phyloP scores from a whole-genome alignment of 169 alveolate species.

The Cryptosporidium ubiquitum region DNA sequence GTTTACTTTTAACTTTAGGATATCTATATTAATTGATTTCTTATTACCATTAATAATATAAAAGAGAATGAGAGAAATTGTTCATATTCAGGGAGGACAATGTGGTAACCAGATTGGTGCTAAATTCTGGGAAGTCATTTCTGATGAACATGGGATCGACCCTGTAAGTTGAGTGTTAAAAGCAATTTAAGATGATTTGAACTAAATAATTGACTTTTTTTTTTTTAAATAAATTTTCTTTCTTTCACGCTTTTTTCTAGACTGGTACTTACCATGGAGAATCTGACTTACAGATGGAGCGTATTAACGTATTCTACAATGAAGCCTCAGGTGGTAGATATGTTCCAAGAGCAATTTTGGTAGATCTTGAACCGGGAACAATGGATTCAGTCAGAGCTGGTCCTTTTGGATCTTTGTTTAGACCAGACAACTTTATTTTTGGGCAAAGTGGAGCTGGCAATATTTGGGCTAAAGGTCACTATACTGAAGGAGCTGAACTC shows the following conservation, averaged over 20 bases:
- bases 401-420: conserved; percentile 96
- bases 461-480: conserved; percentile 99
- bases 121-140: conserved; percentile 99
- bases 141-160: conserved; percentile 99
- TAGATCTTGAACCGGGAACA: conserved; percentile 99
- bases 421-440: conserved; percentile 98
- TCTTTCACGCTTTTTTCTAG: conserved; percentile 73
- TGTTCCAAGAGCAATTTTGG: conserved; percentile 97
- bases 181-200: not conserved
- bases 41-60: conserved; percentile 4
- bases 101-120: conserved; percentile 99
- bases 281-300: conserved; percentile 95
- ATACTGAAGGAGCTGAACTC: conserved; percentile 99
- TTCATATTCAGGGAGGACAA: conserved; percentile 99
- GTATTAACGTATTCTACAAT: conserved; percentile 95
- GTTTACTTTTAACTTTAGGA: not conserved
- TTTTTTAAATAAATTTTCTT: not conserved
- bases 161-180: conserved; percentile 83
- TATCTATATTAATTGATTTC: conserved; percentile 1
- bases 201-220: not conserved
- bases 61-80: conserved; percentile 96
- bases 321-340: conserved; percentile 98
- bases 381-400: conserved; percentile 99
- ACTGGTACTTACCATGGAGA: conserved; percentile 97
- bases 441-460: conserved; percentile 99